Evolutionary conservation across 768 basidiomycete species (phyloP), one percentile per base, ranked within the genome.

Genomic region (Calocybe cyanea): DNA sequence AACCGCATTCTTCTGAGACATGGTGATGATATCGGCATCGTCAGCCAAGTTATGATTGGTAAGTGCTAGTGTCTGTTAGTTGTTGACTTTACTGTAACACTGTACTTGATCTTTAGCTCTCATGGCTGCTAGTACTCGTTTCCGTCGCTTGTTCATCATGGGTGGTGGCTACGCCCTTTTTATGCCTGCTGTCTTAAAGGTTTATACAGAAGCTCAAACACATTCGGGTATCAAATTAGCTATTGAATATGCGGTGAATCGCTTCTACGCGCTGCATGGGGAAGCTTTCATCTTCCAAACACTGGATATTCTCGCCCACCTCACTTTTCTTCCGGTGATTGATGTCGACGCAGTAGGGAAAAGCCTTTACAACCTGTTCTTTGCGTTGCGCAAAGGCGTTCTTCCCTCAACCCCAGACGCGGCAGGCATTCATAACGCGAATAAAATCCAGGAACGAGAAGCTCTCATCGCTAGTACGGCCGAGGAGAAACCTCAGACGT

Each of bases 251-350:
- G 76, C 83, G 2, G 62, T 78, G 44, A 80, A 76, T 53, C 76
- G 86, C 3, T 90, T 91, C 66, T 85, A 83, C 48, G 81, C 84
- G 1, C 66, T 85, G 2, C 87, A 91, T 55, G 72, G 76, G 41
- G 83, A 87, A 34, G 72, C 81, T 0, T 87, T 89, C 56, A 65
- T 88, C 38, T 90, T 86, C 58, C 87, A 89, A 61, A 77, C 76
- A 32, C 66, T 89, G 52, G 85, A 85, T 51, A 69, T 74, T 15
- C 68, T 84, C 28, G 76, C 79, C 2, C 77, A 78, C 46, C 56
- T 86, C 21, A 60, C 80, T 23, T 69, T 70, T 46, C 57, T 77
- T 9, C 73, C 79, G 2, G 66, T 67, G 9, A 62, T 71, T 17
- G 75, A 84, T 43, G 65, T 61, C 1, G 62, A 71, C 9, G 76